phyloP scores from a whole-genome alignment of 164 flowering plant genomes.

The Vitis cinerea region DNA sequence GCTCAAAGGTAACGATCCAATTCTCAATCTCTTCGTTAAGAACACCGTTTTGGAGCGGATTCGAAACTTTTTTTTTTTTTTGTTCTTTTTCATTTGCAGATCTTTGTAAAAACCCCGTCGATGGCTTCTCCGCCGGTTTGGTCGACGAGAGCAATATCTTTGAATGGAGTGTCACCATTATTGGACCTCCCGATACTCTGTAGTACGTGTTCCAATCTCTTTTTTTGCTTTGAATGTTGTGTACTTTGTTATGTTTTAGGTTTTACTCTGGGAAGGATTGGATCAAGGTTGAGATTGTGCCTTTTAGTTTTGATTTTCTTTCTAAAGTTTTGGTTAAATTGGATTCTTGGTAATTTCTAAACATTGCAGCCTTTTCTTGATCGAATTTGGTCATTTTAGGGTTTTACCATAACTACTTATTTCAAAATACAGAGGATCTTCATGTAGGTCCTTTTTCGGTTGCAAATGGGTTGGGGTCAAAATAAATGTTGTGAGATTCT shows the following conservation, averaged over 20 bases:
- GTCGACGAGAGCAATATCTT: conserved; percentile 69
- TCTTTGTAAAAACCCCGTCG: conserved; percentile 76
- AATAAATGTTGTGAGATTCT: too few species aligned
- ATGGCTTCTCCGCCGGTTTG: conserved; percentile 85
- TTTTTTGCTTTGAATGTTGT: background rate
- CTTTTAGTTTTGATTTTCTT: too few species aligned
- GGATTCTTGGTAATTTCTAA: too few species aligned
- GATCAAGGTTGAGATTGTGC: background rate
- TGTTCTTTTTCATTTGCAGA: conserved; percentile 17
- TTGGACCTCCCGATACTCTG: conserved; percentile 72
- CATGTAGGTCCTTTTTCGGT: too few species aligned
- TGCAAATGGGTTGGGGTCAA: too few species aligned
- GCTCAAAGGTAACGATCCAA: conserved; percentile 40
- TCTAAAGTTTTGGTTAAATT: too few species aligned
- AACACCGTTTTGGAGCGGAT: background rate
- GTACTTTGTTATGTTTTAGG: background rate
- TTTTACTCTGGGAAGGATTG: background rate
- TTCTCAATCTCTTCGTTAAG: background rate
- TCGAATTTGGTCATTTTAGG: too few species aligned
- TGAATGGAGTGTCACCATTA: conserved; percentile 81
- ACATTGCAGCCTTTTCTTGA: too few species aligned
- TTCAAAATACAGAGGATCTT: too few species aligned
- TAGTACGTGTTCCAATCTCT: conserved; percentile 12
- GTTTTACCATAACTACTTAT: too few species aligned
- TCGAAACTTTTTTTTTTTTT: background rate